These are phyloP conservation scores for Agarophyton chilense DNA, from an alignment of 23 red algal genomes.

Conservation along the genomic window DNA sequence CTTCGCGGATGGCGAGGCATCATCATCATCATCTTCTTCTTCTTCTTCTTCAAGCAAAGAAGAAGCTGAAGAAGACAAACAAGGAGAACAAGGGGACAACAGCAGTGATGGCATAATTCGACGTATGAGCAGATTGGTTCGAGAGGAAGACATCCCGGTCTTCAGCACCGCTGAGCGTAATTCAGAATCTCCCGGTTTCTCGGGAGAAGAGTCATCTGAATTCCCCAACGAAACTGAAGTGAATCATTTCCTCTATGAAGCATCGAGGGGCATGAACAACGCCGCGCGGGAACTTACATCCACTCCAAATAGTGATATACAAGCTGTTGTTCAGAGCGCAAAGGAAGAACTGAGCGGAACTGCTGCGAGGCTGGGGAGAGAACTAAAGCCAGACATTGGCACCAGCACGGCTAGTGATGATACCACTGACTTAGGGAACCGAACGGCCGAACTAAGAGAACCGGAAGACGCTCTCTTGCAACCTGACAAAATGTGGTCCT, in stretches of 20 bases:
- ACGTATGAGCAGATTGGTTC: conserved; percentile 39
- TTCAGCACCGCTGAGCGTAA: conserved; percentile 9
- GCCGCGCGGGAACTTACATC: conserved; percentile 53
- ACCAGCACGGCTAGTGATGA: conserved; percentile 58
- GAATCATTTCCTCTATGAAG: conserved; percentile 39
- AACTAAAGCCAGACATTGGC: conserved; percentile 27
- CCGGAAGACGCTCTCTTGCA: not conserved
- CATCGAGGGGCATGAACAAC: conserved; percentile 51
- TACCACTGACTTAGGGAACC: conserved; percentile 29
- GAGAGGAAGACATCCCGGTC: conserved; percentile 11
- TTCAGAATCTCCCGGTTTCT: not conserved
- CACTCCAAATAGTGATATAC: conserved; percentile 50
- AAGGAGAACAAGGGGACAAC: conserved; percentile 7
- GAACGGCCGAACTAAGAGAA: conserved; percentile 21
- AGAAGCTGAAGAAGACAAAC: too few relatives aligned
- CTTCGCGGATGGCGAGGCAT: not conserved
- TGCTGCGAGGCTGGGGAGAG: conserved; percentile 20
- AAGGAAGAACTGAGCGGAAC: conserved; percentile 69
- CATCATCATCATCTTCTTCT: too few relatives aligned
- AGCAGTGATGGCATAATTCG: conserved; percentile 19
- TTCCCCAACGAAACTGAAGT: conserved; percentile 37
- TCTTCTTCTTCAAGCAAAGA: too few relatives aligned
- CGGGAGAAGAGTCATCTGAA: not conserved
- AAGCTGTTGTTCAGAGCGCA: conserved; percentile 47
- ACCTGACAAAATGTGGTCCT: conserved; percentile 16